These are phyloP conservation scores for Simplicillium sp. DNA, from an alignment of 2,329 filamentous ascomycete genomes.

Conservation along the genomic window DNA sequence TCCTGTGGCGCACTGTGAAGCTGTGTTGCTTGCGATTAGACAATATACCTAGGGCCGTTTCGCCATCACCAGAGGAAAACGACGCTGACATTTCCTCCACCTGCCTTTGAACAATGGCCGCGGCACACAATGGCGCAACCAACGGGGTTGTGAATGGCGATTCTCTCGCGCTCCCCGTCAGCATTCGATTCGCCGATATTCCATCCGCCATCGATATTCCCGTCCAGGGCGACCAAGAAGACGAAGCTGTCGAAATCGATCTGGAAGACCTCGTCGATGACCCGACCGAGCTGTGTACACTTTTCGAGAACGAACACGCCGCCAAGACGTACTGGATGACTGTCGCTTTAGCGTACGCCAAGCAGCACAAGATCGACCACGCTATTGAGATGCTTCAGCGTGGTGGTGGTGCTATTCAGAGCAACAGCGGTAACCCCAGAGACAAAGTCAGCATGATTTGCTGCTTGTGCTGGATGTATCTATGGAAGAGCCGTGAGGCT, in stretches of 20 bases:
- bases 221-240: slow-evolving; percentile 53
- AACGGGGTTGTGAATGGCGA: slow-evolving; percentile 33
- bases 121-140: slow-evolving; percentile 30
- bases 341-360: slow-evolving; percentile 93
- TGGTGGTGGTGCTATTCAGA: slow-evolving; percentile 62
- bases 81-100: too few relatives aligned
- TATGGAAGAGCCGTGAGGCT: slow-evolving; percentile 81
- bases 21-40: not conserved
- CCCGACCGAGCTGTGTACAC: slow-evolving; percentile 85
- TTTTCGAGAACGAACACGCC: slow-evolving; percentile 89
- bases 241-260: slow-evolving; percentile 82
- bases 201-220: slow-evolving; percentile 58
- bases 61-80: too few relatives aligned
- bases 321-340: slow-evolving; percentile 95
- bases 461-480: slow-evolving; percentile 82
- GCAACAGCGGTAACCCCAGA: slow-evolving; percentile 60
- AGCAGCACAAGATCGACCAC: slow-evolving; percentile 87
- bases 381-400: slow-evolving; percentile 65
- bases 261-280: slow-evolving; percentile 87
- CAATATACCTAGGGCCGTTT: too few relatives aligned
- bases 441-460: slow-evolving; percentile 80
- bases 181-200: slow-evolving; percentile 55
- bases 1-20: too few relatives aligned
- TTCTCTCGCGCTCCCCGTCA: slow-evolving; percentile 25
- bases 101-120: slow-evolving; percentile 27